Base-by-base conservation (phyloP, 129 eudicot genomes). In the Logfia minima region DNA sequence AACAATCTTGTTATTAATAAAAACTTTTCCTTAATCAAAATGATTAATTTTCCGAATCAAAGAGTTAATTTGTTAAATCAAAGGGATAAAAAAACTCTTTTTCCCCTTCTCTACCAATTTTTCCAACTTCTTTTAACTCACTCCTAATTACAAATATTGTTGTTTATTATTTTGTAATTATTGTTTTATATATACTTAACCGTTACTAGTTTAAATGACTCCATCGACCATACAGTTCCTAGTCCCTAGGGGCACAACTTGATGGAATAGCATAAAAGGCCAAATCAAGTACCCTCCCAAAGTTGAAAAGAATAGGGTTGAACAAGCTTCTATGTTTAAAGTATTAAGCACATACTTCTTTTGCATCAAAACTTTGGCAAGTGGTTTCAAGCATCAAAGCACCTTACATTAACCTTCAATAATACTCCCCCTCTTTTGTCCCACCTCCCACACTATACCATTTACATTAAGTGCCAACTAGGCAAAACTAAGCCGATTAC, bases 381-480 rank as follows among this genome's bases (percentile, higher is more conserved):
- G 78, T 80, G 83, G 83, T 53, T 80, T 64, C 28, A 73, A 80
- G 83, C 75, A 80, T 80, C 83, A 79, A 51, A 72, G 67, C 73
- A 79, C 66, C 74, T 73, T 72, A 80, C 72, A 66, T 72, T 79
- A 64, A 53, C 45, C 78, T 62, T 72, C 74, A 79, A 80, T 18
- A 80, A 80, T 73, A 79, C 83, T 79, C 70, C 55, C 43, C 63
- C 14, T 11, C 37, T 3, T 45, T 10, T 22, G 45, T 21, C 65
- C 82, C 77, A 60, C 70, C 48, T 45, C 68, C 58, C 75, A 7
- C 71, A 63, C 24, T 29, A 51, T 14, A 45, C 22, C 31, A 65
- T 61, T 26, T 60, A 60, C 39, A 70, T 35, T 6, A 41, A 39
- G 65, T 76, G 72, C 70, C 48, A 75, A 64, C 64, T 74, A 10